These are phyloP conservation scores for Eremothecium sinecaudum DNA, from an alignment of 1,139 yeast species.

Conservation along the genomic window DNA sequence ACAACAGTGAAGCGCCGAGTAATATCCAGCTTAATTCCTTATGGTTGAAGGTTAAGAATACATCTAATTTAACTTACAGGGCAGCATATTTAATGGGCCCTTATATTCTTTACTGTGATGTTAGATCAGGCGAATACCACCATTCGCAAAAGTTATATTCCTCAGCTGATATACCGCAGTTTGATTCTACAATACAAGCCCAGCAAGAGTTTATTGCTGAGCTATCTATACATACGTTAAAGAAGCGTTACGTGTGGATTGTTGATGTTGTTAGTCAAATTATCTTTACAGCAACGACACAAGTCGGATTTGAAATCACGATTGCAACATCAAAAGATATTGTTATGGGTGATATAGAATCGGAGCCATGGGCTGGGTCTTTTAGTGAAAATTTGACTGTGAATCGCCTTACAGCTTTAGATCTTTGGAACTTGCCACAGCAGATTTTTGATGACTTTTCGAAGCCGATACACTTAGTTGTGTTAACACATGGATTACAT, in stretches of 20 bases:
- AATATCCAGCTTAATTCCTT: slow-evolving; percentile 31
- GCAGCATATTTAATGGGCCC: slow-evolving; percentile 93
- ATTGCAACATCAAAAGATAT: slow-evolving; percentile 45
- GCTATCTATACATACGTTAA: slow-evolving; percentile 38
- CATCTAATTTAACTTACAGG: slow-evolving; percentile 62
- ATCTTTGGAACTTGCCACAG: slow-evolving; percentile 59
- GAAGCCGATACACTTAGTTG: slow-evolving; percentile 21
- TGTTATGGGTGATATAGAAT: slow-evolving; percentile 23
- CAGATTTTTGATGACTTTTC: slow-evolving; percentile 31
- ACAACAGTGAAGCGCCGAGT: slow-evolving; percentile 20
- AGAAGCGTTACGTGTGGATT: slow-evolving; percentile 55
- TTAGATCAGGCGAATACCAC: slow-evolving; percentile 55
- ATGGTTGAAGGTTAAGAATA: slow-evolving; percentile 64
- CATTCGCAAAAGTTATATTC: slow-evolving; percentile 46
- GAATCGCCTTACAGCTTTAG: slow-evolving; percentile 33
- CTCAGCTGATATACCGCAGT: slow-evolving; percentile 68
- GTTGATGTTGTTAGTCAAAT: slow-evolving; percentile 83
- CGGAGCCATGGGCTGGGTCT: slow-evolving; percentile 17
- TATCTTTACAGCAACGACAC: slow-evolving; percentile 61
- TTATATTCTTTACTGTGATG: slow-evolving; percentile 76
- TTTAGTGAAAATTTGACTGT: slow-evolving; percentile 35
- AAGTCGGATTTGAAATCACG: slow-evolving; percentile 58
- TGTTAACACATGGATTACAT: slow-evolving; percentile 84
- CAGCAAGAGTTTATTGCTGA: slow-evolving; percentile 53
- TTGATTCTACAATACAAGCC: slow-evolving; percentile 66